These are phyloP conservation scores for Trichoderma afroharzianum DNA, from an alignment of 2,329 filamentous ascomycete species.

Conservation along the genomic window DNA sequence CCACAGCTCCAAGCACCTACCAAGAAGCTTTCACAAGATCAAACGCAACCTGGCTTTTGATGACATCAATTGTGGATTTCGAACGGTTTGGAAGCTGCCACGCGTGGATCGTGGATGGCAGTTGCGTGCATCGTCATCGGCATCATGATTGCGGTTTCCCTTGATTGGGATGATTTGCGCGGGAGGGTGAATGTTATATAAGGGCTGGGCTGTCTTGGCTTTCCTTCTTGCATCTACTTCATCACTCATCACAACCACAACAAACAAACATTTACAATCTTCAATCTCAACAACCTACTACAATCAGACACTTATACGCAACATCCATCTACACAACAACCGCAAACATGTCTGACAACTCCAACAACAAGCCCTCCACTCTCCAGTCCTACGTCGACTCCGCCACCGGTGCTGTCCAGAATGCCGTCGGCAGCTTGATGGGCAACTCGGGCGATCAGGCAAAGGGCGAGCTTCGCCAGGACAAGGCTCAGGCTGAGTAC, in stretches of 20 bases:
- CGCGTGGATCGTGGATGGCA: background rate
- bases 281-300: background rate
- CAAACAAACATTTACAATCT: background rate
- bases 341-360: conserved; percentile 30
- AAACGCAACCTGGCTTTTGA: background rate
- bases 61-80: conserved; percentile 10
- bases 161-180: background rate
- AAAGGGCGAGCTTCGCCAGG: conserved; percentile 62
- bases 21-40: background rate
- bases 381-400: conserved; percentile 74
- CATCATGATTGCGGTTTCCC: background rate
- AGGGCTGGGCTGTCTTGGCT: background rate
- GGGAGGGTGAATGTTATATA: background rate
- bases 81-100: background rate
- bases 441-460: conserved; percentile 66
- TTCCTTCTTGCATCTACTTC: background rate
- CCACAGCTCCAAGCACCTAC: background rate
- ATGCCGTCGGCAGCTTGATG: conserved; percentile 66
- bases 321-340: background rate
- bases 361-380: conserved; percentile 55
- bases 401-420: conserved; percentile 70
- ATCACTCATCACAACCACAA: background rate
- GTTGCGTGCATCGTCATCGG: conserved; percentile 6
- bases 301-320: background rate
- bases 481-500: conserved; percentile 63